Conservation (phyloP, 495 filamentous ascomycete species). For the Trichoderma asperelloides region DNA sequence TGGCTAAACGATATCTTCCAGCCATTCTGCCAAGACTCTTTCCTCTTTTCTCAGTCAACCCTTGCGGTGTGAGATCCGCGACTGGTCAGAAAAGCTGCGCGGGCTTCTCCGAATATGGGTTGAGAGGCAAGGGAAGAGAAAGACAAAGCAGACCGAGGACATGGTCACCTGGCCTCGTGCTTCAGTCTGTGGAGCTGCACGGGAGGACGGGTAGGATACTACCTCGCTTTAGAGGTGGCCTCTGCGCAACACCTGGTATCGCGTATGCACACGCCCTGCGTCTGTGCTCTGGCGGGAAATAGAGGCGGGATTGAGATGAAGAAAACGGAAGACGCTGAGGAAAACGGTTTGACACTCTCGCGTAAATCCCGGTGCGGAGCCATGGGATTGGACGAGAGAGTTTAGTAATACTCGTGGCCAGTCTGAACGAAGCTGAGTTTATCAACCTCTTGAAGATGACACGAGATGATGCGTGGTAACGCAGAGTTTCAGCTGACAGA, state of each 20-base stretch:
- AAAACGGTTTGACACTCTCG: neutral
- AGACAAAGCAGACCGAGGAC: neutral
- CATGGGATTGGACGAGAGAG: neutral
- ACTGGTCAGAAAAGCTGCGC: neutral
- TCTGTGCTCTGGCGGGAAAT: neutral
- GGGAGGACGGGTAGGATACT: neutral
- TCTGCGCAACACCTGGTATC: neutral
- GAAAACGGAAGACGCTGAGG: neutral
- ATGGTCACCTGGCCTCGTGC: neutral
- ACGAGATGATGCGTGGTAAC: neutral
- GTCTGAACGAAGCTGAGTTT: neutral
- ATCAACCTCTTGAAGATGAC: neutral
- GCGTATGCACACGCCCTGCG: constrained; percentile 1
- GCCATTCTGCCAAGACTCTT: neutral
- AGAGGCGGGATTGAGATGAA: neutral
- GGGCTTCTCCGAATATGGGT: neutral
- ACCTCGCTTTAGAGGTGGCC: neutral
- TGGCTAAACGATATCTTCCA: neutral
- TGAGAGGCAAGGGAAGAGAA: neutral
- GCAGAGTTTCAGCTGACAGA: neutral
- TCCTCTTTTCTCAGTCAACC: neutral
- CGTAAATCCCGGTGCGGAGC: neutral
- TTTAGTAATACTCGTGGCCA: neutral
- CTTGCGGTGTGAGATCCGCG: neutral
- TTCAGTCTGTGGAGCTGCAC: neutral